Base-by-base conservation (phyloP, 2,329 filamentous ascomycete species). In the Neofusicoccum parvum region DNA sequence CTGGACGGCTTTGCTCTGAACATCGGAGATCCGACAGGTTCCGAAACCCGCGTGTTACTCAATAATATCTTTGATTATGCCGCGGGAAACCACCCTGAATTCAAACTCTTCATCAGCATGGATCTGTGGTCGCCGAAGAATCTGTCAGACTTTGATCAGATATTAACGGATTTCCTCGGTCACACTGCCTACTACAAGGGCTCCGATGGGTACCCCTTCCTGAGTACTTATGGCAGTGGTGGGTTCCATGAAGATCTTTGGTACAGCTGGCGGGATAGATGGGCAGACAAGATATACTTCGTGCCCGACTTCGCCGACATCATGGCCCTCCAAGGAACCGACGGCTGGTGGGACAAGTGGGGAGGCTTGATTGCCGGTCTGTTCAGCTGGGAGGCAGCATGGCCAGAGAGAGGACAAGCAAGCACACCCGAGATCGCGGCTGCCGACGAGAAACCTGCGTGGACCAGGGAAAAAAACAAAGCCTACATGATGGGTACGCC, bases 371-470 rank as follows among this genome's bases (percentile, higher is more conserved):
- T 79, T 20, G 76, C 79, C 59, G 76, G 77, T 7, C 68, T 78
- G 4, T 78, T 78, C 62, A 78, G 71, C 67, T 79, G 78, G 78
- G 77, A 79, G 68, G 71, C 74, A 2, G 69, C 75, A 14, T 79
- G 78, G 78, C 76, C 77, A 10, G 27, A 11, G 10, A 17, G 23
- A 2, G 54, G 54, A 36, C 23, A 59, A 15, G 27, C 1, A 32
- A 32, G 3, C 20, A 64, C 14, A 69, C 37, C 15, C 2, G 69
- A 20, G 11, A 9, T 20, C 48, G 72, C 74, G 7, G 70, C 69
- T 34, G 72, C 70, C 9, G 67, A 70, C 27, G 62, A 64, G 45
- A 71, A 75, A 41, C 67, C 71, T 45, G 66, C 67, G 1, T 67
- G 73, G 12, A 72, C 70, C 56, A 63, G 67, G 10, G 68, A 68